Evolutionary conservation across 257 asterid species (phyloP), one percentile per base, ranked within the genome.

Genomic region (Solanum arcanum): DNA sequence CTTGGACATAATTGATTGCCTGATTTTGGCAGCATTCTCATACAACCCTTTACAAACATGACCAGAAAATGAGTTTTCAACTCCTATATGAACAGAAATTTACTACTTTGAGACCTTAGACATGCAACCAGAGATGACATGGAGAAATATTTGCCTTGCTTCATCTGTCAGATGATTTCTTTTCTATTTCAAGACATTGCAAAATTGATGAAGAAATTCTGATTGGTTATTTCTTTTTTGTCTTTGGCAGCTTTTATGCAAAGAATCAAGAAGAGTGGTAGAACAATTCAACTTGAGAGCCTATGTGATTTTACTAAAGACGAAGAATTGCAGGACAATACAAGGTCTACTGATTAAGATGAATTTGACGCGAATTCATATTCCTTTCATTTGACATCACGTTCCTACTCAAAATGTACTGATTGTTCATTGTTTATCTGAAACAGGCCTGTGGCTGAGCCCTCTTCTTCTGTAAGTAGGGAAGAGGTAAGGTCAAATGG

Each of bases 171-270:
- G n/a, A 83, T 83, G 44, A 83, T 37, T 29, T 29, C 29, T 29
- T 35, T 69, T 44, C 52, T 33, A 21, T 64, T 46, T 78, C 25
- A 18, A 20, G 46, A 37, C 62, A 77, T 77, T 76, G 83, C 14
- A 42, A 42, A n/a, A 23, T 41, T 76, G 59, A n/a, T 27, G 56
- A 75, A 4, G n/a, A 10, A 77, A 21, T 49, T 59, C 20, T 83
- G 44, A 41, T 85, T 44, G n/a, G 9, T 13, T 70, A 25, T 37
- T 66, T 44, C 20, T 27, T 23, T 89, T 42, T 44, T 44, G 87
- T 12, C 3, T 75, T 72, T 27, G 92, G 92, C 96, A 97, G 99
- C 99, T 83, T 93, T 89, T 90, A 94, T 93, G 96, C 93, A 92
- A 68, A 94, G 93, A 92, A 95, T 97, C 80, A 97, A 93, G 91